Percentiles rank a stretch among this genome's conserved stretches.
These are phyloP conservation scores for Chloropicon primus DNA, from an alignment of 139 green algal genomes.

Conservation along the genomic window DNA sequence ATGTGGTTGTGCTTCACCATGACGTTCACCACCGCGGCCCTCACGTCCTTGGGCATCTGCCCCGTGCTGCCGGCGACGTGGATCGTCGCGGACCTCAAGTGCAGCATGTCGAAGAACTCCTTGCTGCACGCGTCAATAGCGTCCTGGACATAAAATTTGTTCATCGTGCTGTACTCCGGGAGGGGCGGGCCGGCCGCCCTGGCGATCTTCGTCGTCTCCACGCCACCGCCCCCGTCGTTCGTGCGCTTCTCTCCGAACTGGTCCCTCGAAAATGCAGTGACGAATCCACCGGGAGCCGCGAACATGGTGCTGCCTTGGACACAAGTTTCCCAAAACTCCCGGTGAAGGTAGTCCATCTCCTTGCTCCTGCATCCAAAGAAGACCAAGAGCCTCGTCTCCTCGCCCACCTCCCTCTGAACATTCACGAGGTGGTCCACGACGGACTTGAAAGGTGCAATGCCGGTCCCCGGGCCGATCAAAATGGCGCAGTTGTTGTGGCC, in stretches of 20 bases:
- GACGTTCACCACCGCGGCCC: constrained; percentile 62
- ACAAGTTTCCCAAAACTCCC: constrained; percentile 11
- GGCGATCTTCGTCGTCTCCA: too few relatives aligned
- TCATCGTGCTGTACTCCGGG: neutral
- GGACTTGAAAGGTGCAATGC: constrained; percentile 61
- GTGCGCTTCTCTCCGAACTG: neutral
- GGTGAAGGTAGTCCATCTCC: constrained; percentile 6
- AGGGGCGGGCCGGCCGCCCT: too few relatives aligned
- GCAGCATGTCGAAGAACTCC: constrained; percentile 46
- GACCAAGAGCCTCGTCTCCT: neutral
- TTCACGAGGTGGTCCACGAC: neutral
- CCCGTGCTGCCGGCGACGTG: constrained; percentile 30
- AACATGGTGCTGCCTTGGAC: constrained; percentile 5
- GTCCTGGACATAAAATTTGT: constrained; percentile 71
- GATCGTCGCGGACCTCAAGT: neutral
- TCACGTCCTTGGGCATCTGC: constrained; percentile 59
- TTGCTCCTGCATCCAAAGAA: constrained; percentile 10
- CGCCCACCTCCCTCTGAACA: neutral
- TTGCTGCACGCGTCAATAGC: constrained; percentile 39
- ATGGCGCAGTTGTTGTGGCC: constrained; percentile 36
- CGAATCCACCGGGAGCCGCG: neutral
- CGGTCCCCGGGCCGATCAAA: constrained; percentile 64
- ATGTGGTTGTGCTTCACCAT: constrained; percentile 1
- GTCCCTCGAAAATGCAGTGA: neutral
- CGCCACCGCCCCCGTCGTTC: neutral